These are phyloP conservation scores for Handroanthus guayacan DNA, from an alignment of 257 asterid genomes.

Conservation along the genomic window DNA sequence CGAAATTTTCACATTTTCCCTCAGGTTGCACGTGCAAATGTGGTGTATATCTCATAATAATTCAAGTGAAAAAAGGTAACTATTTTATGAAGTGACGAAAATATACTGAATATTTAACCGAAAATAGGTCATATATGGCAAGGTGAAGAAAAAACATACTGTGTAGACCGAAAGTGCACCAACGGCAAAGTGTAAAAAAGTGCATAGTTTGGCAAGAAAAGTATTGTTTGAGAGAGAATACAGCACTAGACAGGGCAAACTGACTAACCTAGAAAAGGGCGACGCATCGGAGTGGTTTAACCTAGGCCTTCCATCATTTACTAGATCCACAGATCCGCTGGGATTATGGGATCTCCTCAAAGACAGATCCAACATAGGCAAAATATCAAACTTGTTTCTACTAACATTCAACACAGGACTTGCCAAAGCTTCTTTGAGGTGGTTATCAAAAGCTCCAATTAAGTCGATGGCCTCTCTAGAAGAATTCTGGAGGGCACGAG, in stretches of 20 bases:
- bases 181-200: no score
- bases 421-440: slow-evolving; percentile 46
- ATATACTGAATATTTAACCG: no score
- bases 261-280: slow-evolving; percentile 85
- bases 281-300: slow-evolving; percentile 91
- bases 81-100: no score
- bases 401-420: slow-evolving; percentile 43
- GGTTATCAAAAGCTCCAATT: slow-evolving; percentile 79
- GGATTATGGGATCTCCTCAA: slow-evolving; percentile 63
- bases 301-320: slow-evolving; percentile 52
- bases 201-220: background rate
- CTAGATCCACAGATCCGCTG: slow-evolving; percentile 54
- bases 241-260: slow-evolving; percentile 14
- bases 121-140: no score
- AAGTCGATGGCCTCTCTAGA: slow-evolving; percentile 79
- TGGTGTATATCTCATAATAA: no score
- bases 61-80: no score
- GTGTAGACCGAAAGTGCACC: no score
- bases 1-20: no score
- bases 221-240: slow-evolving; percentile 1
- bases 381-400: slow-evolving; percentile 54
- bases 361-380: slow-evolving; percentile 76
- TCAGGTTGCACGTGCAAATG: no score
- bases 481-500: slow-evolving; percentile 41
- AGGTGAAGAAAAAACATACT: no score